Base-by-base conservation (phyloP, 331 rosid genomes). In the Malus hybrid region DNA sequence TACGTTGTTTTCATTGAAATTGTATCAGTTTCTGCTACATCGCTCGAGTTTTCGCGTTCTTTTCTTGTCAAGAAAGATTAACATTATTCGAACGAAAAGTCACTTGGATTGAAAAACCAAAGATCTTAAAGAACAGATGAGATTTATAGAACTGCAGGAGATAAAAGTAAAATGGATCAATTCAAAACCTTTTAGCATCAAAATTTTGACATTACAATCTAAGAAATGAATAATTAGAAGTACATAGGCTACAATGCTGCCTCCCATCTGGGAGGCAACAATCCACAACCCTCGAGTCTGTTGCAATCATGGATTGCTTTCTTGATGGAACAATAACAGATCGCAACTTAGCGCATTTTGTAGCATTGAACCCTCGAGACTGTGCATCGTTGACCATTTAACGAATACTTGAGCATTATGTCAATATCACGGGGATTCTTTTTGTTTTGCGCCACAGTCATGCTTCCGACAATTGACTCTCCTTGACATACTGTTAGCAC, bases 341-440 rank as follows among this genome's bases (percentile, higher is more conserved):
- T 10, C 56, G 28, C 12, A 39, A 33, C 71, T 81, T 78, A 95
- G 69, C 97, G 97, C 99, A 95, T 95, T 85, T 90, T 90, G 86
- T 89, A 95, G 78, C 77, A 60, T 63, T 95, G 99, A 84, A 84
- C 84, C 88, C 85, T 92, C 6, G 99, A 87, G 55, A 79, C 83
- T 0, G 46, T 26, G 81, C 86, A 84, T 34, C 99, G 83, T 68
- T 76, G 79, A 56, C 99, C 97, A 64, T 82, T 86, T 68, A 95
- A 80, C 2, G 97, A 81, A 82, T 89, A 95, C 78, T 90, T 92
- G 68, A 95, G 90, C 83, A 83, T 77, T 61, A 95, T 95, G 76
- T 95, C 99, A 10, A 95, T 88, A 70, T 95, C 99, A 0, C 99
- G 91, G 12, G 97, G 96, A 79, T 95, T 95, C 65, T 85, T 92